Base-by-base conservation (phyloP, 2,329 filamentous ascomycete species). In the Camillea tinctor region DNA sequence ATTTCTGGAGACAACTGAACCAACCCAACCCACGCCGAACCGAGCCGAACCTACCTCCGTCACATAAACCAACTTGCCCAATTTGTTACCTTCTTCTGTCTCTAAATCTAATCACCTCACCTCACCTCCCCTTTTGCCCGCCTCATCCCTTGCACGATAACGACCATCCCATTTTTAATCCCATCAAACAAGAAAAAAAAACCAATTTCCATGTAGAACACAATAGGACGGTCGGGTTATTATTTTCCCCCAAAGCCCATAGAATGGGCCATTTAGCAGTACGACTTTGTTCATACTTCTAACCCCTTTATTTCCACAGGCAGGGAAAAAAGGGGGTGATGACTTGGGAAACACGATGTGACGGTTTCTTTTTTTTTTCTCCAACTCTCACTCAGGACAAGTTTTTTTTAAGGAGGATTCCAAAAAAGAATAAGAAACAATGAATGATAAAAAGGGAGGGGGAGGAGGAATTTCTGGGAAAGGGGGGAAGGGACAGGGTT, bases 1-100 rank as follows among this genome's bases (percentile, higher is more conserved):
- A 44, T n/a, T 17, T 2, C 4, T 44, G 11, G 36, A n/a, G 36
- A 44, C 36, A n/a, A 63, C 60, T 24, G 40, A 58, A 57, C 53
- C 51, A 19, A 20, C 55, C n/a, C n/a, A n/a, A n/a, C n/a, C 52
- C 21, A 54, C 24, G 19, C 49, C 44, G 15, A 63, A 57, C 20
- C 30, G 50, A 50, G 22, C 49, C 59, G 19, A 44, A 15, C 36
- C 17, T 44, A 44, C 36, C 6, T 44, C 36, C 36, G 36, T 44
- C 36, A 2, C 17, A 44, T 44, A 44, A 44, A 9, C 36, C 36
- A 44, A n/a, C 4, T 44, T n/a, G 13, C 17, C 36, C 36, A n/a
- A 44, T 15, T 11, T 44, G 26, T 11, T n/a, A n/a, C 26, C 26
- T 11, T 11, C 36, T 44, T n/a, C 11, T 15, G 11, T 44, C 13